A percentile compares a stretch with the other conserved stretches of the same genome.
Evolutionary conservation across 2,329 filamentous ascomycete species (phyloP).

Genomic region (Exophiala calicioides): DNA sequence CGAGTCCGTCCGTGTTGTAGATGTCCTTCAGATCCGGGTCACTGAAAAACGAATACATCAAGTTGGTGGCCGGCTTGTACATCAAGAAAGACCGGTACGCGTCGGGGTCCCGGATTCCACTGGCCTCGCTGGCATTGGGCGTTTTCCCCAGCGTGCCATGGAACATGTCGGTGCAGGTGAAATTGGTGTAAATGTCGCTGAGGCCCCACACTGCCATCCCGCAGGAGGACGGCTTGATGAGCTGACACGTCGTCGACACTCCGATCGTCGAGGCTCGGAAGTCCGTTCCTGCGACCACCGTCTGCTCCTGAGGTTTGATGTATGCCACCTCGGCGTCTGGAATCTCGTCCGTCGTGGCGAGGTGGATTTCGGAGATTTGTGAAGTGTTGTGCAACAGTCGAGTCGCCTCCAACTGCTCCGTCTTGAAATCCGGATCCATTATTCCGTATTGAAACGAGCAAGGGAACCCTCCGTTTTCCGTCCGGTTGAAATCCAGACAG

Average conservation of each 20-base stretch:
- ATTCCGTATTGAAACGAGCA: conserved; percentile 21
- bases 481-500: conserved; percentile 24
- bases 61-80: conserved; percentile 14
- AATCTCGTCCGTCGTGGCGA: no score
- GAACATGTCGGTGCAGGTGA: conserved; percentile 22
- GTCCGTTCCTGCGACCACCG: conserved; percentile 6
- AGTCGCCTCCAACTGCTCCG: conserved; percentile 26
- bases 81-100: conserved; percentile 21
- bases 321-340: no score
- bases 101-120: conserved; percentile 1
- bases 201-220: conserved; percentile 15
- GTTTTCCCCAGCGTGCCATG: conserved; percentile 18
- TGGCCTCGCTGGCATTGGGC: conserved; percentile 10
- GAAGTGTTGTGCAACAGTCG: conserved; percentile 24
- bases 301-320: conserved; percentile 10
- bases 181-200: conserved; percentile 12
- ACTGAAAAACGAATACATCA: conserved; percentile 20
- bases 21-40: conserved; percentile 14
- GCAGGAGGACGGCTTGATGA: conserved; percentile 12
- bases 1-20: conserved; percentile 21
- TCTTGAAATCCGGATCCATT: conserved; percentile 6
- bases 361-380: conserved; percentile 20
- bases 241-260: conserved; percentile 15
- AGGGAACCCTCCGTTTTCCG: conserved; percentile 27
- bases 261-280: conserved; percentile 22